Percentiles rank a stretch among this genome's conserved stretches.
Evolutionary conservation across 306 rosid species (phyloP).

Genomic region (Adenanthera pavonina): DNA sequence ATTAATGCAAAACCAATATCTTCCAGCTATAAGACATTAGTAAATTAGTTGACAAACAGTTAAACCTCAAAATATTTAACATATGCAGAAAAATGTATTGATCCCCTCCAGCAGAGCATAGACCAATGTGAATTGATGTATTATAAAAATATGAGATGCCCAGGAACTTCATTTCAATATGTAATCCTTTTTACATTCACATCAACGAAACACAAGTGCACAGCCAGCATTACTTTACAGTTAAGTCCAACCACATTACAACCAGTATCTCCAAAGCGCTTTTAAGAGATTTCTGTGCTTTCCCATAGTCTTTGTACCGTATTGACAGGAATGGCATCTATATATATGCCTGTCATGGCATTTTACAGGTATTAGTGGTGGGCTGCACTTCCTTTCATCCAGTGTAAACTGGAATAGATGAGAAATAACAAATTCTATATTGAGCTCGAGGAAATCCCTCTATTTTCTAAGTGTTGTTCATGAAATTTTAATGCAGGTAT

Average conservation of each 20-base stretch:
- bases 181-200: not conserved
- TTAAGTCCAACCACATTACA: not conserved
- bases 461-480: not conserved
- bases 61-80: not conserved
- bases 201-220: not conserved
- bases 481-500: conserved; percentile 35
- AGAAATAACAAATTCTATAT: conserved; percentile 6
- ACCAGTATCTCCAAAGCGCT: not conserved
- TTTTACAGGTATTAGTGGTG: not conserved
- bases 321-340: not conserved
- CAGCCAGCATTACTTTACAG: not conserved
- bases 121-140: not conserved
- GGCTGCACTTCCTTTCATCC: not conserved
- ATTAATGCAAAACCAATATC: not conserved
- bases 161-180: not conserved
- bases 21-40: not conserved
- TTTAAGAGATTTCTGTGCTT: not conserved
- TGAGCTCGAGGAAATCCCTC: conserved; percentile 9
- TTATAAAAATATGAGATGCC: not conserved
- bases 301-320: not conserved
- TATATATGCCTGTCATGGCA: no score
- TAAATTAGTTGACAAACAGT: conserved; percentile 10
- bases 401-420: conserved; percentile 14
- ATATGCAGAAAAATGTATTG: not conserved
- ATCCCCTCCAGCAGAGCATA: no score